Conservation (phyloP, 2,329 filamentous ascomycete genomes). For the Xylariaceae sp. region DNA sequence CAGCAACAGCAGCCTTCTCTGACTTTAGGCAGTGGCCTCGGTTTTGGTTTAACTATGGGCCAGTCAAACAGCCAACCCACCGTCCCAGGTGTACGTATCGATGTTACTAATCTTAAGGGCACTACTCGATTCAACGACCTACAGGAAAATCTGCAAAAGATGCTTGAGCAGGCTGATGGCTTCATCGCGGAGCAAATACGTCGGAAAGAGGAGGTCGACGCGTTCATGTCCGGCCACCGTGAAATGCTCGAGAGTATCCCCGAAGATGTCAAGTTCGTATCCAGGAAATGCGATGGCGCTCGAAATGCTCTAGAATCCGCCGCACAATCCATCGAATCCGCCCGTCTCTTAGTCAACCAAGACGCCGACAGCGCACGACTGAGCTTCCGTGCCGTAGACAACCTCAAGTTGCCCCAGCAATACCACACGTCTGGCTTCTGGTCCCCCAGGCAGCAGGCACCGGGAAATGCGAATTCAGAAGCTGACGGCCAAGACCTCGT, state of each 20-base stretch:
- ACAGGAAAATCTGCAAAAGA: constrained; percentile 69
- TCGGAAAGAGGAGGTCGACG: constrained; percentile 70
- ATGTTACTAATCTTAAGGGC: constrained; percentile 69
- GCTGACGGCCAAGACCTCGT: constrained; percentile 55
- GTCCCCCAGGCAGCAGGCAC: constrained; percentile 35
- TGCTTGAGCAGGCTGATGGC: constrained; percentile 72
- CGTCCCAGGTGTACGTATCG: constrained; percentile 70
- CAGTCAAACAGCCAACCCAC: constrained; percentile 48
- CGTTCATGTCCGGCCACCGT: constrained; percentile 55
- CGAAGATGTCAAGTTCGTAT: constrained; percentile 40
- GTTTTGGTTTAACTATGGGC: constrained; percentile 41
- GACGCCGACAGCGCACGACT: constrained; percentile 40
- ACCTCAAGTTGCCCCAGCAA: constrained; percentile 43
- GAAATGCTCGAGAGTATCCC: constrained; percentile 47
- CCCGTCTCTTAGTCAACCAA: constrained; percentile 37
- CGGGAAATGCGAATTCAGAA: constrained; percentile 40
- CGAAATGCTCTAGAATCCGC: constrained; percentile 37
- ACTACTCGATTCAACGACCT: constrained; percentile 92
- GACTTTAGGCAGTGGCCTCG: constrained; percentile 26
- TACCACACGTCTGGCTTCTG: constrained; percentile 45
- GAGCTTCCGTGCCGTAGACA: constrained; percentile 43
- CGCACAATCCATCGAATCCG: constrained; percentile 38
- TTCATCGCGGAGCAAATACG: constrained; percentile 75
- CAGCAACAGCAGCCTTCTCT: constrained; percentile 15
- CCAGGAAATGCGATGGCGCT: constrained; percentile 42